These are phyloP conservation scores for Monosporascus sp. DNA, from an alignment of 2,329 filamentous ascomycete species.

Conservation along the genomic window DNA sequence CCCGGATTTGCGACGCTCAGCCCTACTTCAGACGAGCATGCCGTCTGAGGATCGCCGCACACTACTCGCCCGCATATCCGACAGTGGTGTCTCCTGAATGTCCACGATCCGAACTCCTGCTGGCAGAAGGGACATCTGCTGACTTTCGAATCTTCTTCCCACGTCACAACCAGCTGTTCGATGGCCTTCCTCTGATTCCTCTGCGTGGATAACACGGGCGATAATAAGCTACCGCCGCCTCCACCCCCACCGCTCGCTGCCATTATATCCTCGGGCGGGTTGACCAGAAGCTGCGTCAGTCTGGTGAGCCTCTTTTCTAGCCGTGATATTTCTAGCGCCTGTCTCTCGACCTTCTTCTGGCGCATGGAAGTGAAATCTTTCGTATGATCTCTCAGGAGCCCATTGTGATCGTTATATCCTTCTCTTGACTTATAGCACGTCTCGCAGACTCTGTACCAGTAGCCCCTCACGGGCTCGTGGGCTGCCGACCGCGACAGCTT, in stretches of 20 bases:
- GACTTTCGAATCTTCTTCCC: slow-evolving; percentile 87
- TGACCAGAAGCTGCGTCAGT: slow-evolving; percentile 76
- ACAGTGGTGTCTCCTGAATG: slow-evolving; percentile 90
- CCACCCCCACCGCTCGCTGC: slow-evolving; percentile 32
- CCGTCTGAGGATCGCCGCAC: slow-evolving; percentile 79
- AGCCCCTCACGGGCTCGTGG: slow-evolving; percentile 82
- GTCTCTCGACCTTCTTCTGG: slow-evolving; percentile 73
- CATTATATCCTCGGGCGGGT: slow-evolving; percentile 61
- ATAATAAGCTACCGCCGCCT: slow-evolving; percentile 48
- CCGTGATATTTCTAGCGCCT: slow-evolving; percentile 80
- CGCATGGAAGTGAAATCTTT: slow-evolving; percentile 65
- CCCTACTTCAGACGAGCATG: slow-evolving; percentile 78
- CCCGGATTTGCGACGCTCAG: slow-evolving; percentile 62
- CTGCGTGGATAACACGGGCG: slow-evolving; percentile 58
- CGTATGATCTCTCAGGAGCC: slow-evolving; percentile 66
- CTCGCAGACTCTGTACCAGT: slow-evolving; percentile 94
- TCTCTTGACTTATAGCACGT: slow-evolving; percentile 98
- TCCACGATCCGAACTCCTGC: slow-evolving; percentile 90
- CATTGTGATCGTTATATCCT: slow-evolving; percentile 87
- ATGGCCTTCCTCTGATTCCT: slow-evolving; percentile 73
- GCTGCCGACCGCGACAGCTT: slow-evolving; percentile 84
- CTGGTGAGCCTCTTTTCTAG: slow-evolving; percentile 90
- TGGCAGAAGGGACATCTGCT: slow-evolving; percentile 86
- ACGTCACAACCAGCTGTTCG: slow-evolving; percentile 88
- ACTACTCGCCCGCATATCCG: slow-evolving; percentile 89